Percentiles rank a stretch among this genome's conserved stretches.
phyloP scores from a whole-genome alignment of 1,284 basidiomycete species.

The Pyrrhoderma noxium region DNA sequence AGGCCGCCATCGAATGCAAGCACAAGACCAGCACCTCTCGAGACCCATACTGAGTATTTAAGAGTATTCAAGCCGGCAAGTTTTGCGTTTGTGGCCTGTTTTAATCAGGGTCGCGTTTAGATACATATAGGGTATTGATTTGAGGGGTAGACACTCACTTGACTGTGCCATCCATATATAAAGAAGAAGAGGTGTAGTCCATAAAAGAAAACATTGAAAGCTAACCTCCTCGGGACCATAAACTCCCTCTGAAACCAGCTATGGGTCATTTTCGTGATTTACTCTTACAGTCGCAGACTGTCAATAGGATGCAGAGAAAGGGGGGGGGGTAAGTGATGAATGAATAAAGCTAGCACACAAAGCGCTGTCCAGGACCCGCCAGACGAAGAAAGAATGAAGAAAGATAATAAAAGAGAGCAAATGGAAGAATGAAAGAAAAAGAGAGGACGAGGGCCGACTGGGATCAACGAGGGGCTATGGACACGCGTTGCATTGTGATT shows the following conservation, averaged over 20 bases:
- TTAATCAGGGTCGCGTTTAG: neutral
- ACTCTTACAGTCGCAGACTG: conserved; percentile 11
- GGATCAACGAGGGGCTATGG: conserved; percentile 6
- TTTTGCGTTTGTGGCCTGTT: conserved; percentile 49
- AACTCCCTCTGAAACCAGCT: conserved; percentile 69
- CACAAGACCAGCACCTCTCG: conserved; percentile 80
- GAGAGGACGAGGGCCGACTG: conserved; percentile 15
- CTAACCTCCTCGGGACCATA: conserved; percentile 49
- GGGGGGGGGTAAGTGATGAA: conserved; percentile 22
- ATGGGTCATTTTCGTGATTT: conserved; percentile 37
- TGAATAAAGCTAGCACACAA: conserved; percentile 26
- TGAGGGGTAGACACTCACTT: conserved; percentile 41
- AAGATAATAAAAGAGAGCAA: conserved; percentile 23
- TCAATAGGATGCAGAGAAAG: conserved; percentile 24
- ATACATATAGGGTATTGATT: neutral
- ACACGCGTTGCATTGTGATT: too few relatives aligned
- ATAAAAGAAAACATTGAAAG: conserved; percentile 73
- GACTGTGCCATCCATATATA: conserved; percentile 73
- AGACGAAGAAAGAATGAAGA: conserved; percentile 34
- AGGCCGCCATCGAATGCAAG: conserved; percentile 78
- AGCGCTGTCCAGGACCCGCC: conserved; percentile 43
- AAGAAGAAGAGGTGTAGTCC: conserved; percentile 65
- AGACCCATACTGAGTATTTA: conserved; percentile 76
- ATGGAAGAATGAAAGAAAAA: conserved; percentile 13
- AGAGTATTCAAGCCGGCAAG: conserved; percentile 71